These are phyloP conservation scores for Priceomyces medius DNA, from an alignment of 805 yeast genomes.

Conservation along the genomic window DNA sequence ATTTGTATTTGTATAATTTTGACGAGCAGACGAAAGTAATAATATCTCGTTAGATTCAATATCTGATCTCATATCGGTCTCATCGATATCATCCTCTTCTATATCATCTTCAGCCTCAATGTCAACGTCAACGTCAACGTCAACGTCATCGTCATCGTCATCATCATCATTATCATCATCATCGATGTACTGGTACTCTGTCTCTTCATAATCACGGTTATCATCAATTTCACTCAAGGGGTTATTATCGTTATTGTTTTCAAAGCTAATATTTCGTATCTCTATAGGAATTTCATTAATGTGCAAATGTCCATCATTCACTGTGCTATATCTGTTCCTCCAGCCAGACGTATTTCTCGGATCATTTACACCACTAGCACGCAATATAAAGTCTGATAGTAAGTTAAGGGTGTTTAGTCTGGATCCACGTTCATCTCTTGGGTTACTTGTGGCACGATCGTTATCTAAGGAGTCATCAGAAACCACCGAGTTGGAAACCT, in stretches of 20 bases:
- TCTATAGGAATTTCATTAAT: constrained; percentile 10
- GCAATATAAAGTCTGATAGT: constrained; percentile 7
- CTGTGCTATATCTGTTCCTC: constrained; percentile 10
- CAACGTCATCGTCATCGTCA: constrained; percentile 11
- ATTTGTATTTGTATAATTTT: constrained; percentile 20
- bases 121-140: constrained; percentile 15
- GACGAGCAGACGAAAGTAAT: constrained; percentile 27
- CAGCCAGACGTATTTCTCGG: not conserved
- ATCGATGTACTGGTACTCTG: constrained; percentile 2
- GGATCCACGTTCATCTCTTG: constrained; percentile 3
- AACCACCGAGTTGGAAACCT: constrained; percentile 5
- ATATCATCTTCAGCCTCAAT: constrained; percentile 18
- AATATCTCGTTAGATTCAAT: constrained; percentile 19
- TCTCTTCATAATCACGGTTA: constrained; percentile 6
- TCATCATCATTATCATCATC: constrained; percentile 8
- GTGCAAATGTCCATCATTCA: constrained; percentile 8
- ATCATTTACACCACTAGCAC: constrained; percentile 3
- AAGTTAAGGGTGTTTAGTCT: constrained; percentile 10
- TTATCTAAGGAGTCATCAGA: constrained; percentile 1
- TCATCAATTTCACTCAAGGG: constrained; percentile 4
- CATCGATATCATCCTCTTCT: constrained; percentile 11
- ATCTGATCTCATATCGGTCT: constrained; percentile 14
- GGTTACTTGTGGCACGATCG: constrained; percentile 7
- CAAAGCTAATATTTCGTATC: constrained; percentile 7
- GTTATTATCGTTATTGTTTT: not conserved